Base-by-base conservation (phyloP, 306 rosid genomes). In the Trifolium pratense region DNA sequence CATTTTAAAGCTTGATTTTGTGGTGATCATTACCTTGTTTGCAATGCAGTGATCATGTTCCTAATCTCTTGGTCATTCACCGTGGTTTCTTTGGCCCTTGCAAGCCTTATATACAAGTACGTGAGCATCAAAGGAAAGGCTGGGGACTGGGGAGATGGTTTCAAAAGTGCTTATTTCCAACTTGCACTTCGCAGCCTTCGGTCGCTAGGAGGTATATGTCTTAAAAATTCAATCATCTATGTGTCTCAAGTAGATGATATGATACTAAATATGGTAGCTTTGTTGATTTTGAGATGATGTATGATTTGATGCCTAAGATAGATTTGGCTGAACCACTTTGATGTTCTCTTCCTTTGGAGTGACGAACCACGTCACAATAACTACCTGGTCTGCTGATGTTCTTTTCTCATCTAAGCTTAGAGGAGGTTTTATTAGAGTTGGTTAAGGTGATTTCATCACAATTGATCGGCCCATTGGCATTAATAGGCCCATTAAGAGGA, bases 131-230 rank as follows among this genome's bases (percentile, higher is more conserved):
- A 92, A 84, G 99, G 99, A 73, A 95, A 95, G 89, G 99, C 97
- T 56, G 99, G 99, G 70, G 99, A 95, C 83, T 95, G 99, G 99
- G 99, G 99, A 79, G 99, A 95, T 70, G 99, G 99, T 83, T 91
- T 95, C 83, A 95, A 95, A 93, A 95, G 99, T 79, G 99, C 99
- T 66, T 95, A 95, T 81, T 95, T 95, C 85, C 99, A 95, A 78
- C 82, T 95, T 25, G 99, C 99, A 79, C 99, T 95, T 63, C 97
- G 97, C 29, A 95, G 99, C 81, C 97, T 95, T 75, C 89, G 99
- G 75, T 91, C 99, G 1, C 90, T 95, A 15, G 99, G 99, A 89
- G 99, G 99, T 95, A 78, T 95, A 78, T 76, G 71, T 45, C 76
- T 46, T 76, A 72, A 73, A 46, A 72, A 64, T 73, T 73, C 57